Conservation (phyloP, 106 monocot species). For the Platanthera guangdongensis region DNA sequence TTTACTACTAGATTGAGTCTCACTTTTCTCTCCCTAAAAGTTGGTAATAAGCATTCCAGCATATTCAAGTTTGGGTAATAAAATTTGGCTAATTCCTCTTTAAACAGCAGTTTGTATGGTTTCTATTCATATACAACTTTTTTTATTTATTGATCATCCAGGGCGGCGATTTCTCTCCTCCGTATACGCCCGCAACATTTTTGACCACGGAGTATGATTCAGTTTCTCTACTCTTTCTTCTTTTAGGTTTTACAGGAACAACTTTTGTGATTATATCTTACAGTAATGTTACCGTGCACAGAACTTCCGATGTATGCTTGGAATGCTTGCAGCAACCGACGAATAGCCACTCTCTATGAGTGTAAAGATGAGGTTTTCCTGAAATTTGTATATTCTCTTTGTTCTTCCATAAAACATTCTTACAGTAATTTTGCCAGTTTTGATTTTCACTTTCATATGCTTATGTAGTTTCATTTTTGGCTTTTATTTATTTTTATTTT, state of each 20-base stretch:
- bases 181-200: neutral
- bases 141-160: neutral
- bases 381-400: too few relatives aligned
- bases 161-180: neutral
- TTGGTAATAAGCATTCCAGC: neutral
- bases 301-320: too few relatives aligned
- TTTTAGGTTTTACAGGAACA: neutral
- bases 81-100: neutral
- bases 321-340: too few relatives aligned
- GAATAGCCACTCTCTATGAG: too few relatives aligned
- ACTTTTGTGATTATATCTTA: neutral
- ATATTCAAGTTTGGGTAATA: conserved; percentile 1
- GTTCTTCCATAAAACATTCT: too few relatives aligned
- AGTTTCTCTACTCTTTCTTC: neutral
- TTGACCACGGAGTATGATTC: neutral
- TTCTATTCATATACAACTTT: neutral
- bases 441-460: too few relatives aligned
- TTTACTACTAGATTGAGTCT: neutral
- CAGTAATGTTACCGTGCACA: neutral
- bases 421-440: too few relatives aligned
- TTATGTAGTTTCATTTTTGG: too few relatives aligned
- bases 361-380: too few relatives aligned
- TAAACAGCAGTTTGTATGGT: neutral
- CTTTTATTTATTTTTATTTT: too few relatives aligned
- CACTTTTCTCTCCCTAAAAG: neutral